Evolutionary conservation across 768 basidiomycete genomes (phyloP).

Genomic region (Calocera cornea): DNA sequence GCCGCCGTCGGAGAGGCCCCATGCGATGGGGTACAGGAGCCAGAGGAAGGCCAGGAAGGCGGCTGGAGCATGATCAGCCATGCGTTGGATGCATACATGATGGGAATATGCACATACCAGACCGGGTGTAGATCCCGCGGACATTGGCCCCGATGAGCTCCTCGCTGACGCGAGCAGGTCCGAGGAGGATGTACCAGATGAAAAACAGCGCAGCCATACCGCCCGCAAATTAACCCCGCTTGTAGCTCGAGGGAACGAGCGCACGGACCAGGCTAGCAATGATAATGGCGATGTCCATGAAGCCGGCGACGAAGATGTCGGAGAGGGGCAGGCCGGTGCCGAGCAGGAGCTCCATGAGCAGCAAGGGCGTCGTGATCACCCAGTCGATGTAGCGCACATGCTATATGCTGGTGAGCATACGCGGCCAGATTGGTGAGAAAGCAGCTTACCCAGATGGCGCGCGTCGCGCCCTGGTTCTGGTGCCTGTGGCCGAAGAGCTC

Average conservation of each 20-base stretch:
- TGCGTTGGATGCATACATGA: no score
- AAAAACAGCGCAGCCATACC: constrained; percentile 36
- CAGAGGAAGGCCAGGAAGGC: constrained; percentile 40
- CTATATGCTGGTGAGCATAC: neutral
- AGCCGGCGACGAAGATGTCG: constrained; percentile 35
- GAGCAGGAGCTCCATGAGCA: constrained; percentile 36
- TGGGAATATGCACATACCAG: no score
- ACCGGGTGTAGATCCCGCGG: constrained; percentile 20
- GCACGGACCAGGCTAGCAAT: constrained; percentile 32
- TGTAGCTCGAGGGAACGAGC: constrained; percentile 37
- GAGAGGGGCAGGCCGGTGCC: constrained; percentile 39
- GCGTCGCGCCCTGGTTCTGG: constrained; percentile 21
- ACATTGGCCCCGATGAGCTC: constrained; percentile 20
- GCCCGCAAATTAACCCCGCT: constrained; percentile 39
- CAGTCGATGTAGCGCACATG: constrained; percentile 43
- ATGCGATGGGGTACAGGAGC: constrained; percentile 42
- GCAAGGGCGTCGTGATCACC: constrained; percentile 42
- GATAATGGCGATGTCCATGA: constrained; percentile 38
- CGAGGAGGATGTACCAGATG: constrained; percentile 30
- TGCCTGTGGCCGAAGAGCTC: constrained; percentile 27
- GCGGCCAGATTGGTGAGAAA: constrained; percentile 5
- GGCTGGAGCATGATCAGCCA: constrained; percentile 20
- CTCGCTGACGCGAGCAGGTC: constrained; percentile 19
- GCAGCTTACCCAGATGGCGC: constrained; percentile 27
- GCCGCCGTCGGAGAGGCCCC: constrained; percentile 41